These are phyloP conservation scores for Cystoisospora suis DNA, from an alignment of 169 alveolate species.

Conservation along the genomic window DNA sequence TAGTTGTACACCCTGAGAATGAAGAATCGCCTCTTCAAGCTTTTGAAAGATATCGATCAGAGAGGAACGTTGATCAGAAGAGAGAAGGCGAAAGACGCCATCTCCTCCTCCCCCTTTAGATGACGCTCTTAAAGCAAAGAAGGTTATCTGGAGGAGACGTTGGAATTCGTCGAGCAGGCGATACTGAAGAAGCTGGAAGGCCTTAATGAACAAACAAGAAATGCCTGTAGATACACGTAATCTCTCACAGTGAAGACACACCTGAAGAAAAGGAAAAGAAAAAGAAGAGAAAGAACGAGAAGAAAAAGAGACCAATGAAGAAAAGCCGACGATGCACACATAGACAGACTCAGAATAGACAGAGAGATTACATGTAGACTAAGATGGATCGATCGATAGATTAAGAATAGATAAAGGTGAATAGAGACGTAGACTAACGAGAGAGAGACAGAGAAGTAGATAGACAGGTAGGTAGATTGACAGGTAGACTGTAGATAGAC, in stretches of 20 bases:
- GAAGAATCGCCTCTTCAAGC: no score
- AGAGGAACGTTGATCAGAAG: not conserved
- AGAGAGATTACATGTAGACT: no score
- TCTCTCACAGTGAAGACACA: slow-evolving; percentile 24
- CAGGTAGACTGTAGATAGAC: no score
- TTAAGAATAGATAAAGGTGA: no score
- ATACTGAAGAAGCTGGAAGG: slow-evolving; percentile 30
- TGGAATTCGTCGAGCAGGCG: not conserved
- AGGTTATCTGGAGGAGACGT: no score
- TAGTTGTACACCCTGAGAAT: no score
- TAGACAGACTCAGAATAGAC: no score
- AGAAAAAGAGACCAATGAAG: not conserved
- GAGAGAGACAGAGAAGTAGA: no score
- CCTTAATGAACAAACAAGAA: not conserved
- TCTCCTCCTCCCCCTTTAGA: not conserved
- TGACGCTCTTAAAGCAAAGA: no score
- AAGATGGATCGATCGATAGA: no score
- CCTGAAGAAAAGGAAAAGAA: not conserved
- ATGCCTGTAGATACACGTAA: not conserved
- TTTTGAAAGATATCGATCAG: not conserved
- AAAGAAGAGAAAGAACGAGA: not conserved
- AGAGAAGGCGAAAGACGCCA: not conserved
- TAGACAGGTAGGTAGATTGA: no score
- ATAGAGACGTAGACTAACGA: no score
- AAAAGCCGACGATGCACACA: not conserved